Conservation (phyloP, 805 yeast genomes). For the Blastobotrys mokoenaii region DNA sequence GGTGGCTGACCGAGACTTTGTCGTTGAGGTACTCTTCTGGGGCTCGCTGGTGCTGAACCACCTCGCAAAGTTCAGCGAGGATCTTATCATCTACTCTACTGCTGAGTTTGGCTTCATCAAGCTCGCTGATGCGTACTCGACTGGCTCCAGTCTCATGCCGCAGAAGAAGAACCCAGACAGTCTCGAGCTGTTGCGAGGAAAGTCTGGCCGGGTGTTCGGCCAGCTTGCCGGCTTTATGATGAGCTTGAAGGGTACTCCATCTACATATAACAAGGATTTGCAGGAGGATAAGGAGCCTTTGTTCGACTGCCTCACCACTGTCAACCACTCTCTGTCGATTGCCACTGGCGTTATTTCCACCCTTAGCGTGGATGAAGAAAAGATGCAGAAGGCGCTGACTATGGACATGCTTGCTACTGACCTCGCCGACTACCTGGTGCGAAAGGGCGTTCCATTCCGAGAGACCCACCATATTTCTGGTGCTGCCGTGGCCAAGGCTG, state of each 20-base stretch:
- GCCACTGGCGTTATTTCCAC: slow-evolving; percentile 97
- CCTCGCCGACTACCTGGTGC: slow-evolving; percentile 92
- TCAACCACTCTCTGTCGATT: slow-evolving; percentile 86
- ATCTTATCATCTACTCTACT: slow-evolving; percentile 88
- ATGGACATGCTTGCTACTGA: slow-evolving; percentile 99
- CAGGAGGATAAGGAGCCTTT: slow-evolving; percentile 99
- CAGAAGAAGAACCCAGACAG: slow-evolving; percentile 98
- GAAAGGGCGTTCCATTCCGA: slow-evolving; percentile 98
- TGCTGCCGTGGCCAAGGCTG: slow-evolving; percentile 90
- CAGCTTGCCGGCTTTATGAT: slow-evolving; percentile 90
- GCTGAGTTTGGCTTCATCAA: slow-evolving; percentile 95
- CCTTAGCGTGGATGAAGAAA: slow-evolving; percentile 56
- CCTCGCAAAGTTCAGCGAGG: slow-evolving; percentile 89
- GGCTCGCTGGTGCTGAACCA: slow-evolving; percentile 91
- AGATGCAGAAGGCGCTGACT: slow-evolving; percentile 82
- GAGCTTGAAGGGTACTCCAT: slow-evolving; percentile 95
- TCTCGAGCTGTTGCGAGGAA: slow-evolving; percentile 89
- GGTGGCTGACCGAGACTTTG: slow-evolving; percentile 95
- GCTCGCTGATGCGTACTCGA: slow-evolving; percentile 94
- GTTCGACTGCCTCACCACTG: slow-evolving; percentile 82
- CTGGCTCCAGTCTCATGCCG: slow-evolving; percentile 98
- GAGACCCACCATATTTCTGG: slow-evolving; percentile 99
- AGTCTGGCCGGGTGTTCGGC: slow-evolving; percentile 96
- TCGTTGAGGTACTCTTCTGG: slow-evolving; percentile 95
- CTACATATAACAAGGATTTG: slow-evolving; percentile 95